Evolutionary conservation across 495 filamentous ascomycete species (phyloP).

Genomic region (Aspergillus ostianus): DNA sequence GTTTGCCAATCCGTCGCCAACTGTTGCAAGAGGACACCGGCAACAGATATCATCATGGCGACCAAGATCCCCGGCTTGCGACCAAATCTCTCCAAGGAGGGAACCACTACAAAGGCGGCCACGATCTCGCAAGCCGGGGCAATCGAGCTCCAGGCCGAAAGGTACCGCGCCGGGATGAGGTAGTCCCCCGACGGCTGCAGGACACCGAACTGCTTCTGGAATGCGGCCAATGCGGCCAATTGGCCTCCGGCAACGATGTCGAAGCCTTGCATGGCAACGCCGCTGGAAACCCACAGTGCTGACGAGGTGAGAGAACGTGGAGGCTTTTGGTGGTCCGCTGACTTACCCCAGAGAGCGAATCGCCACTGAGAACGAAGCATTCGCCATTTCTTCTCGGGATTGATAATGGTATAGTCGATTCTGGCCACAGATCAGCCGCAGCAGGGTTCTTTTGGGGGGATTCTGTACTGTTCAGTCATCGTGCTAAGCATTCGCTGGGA

Average conservation of each 20-base stretch:
- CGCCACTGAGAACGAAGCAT: conserved; percentile 20
- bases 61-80: conserved; percentile 25
- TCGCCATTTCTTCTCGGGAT: conserved; percentile 14
- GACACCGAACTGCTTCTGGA: conserved; percentile 17
- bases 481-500: no score
- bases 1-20: conserved; percentile 20
- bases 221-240: conserved; percentile 21
- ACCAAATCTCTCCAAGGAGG: conserved; percentile 20
- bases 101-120: conserved; percentile 17
- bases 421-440: conserved; percentile 8
- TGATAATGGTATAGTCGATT: conserved; percentile 21
- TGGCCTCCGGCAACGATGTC: conserved; percentile 24
- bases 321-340: neutral
- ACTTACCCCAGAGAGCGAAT: conserved; percentile 20
- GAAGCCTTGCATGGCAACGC: conserved; percentile 24
- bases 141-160: conserved; percentile 17
- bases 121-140: conserved; percentile 19
- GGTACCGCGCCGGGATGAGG: conserved; percentile 22
- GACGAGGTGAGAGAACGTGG: neutral
- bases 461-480: no score
- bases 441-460: no score
- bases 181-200: conserved; percentile 14
- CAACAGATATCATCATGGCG: conserved; percentile 15
- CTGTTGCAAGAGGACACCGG: conserved; percentile 21
- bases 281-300: conserved; percentile 24